A percentile compares a stretch with the other conserved stretches of the same genome.
Conservation (phyloP, 192 early-diverging fungal genomes). For the Coemansia furcata region DNA sequence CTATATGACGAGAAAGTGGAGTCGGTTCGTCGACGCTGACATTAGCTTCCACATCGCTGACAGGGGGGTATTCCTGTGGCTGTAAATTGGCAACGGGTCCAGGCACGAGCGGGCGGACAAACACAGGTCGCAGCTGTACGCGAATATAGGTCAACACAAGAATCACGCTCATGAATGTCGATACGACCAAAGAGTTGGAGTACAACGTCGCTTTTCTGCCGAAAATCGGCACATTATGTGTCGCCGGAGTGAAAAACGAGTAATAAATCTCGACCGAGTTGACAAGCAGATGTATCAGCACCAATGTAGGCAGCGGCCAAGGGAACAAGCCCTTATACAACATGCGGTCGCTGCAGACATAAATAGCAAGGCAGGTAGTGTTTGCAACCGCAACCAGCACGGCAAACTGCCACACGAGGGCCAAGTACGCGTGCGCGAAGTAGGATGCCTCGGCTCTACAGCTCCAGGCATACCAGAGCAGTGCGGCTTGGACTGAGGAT, state of each 20-base stretch:
- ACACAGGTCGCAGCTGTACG: conserved; percentile 13
- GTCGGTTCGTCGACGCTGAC: conserved; percentile 5
- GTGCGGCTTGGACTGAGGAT: background rate
- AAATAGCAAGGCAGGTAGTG: background rate
- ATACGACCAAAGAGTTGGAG: conserved; percentile 3
- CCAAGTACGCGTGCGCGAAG: background rate
- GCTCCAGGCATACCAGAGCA: conserved; percentile 5
- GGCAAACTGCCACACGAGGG: conserved; percentile 1
- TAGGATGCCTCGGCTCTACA: background rate
- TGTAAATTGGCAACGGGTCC: background rate
- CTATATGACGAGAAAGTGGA: conserved; percentile 8
- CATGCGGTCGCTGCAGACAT: conserved; percentile 5
- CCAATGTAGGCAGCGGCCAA: background rate
- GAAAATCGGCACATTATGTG: conserved; percentile 1
- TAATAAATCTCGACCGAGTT: conserved; percentile 13
- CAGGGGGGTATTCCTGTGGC: background rate
- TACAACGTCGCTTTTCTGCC: conserved; percentile 6
- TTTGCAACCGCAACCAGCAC: background rate
- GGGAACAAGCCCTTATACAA: conserved; percentile 18
- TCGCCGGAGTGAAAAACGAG: conserved; percentile 24
- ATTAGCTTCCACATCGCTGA: background rate
- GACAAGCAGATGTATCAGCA: background rate
- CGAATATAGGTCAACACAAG: background rate
- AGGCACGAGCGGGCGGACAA: conserved; percentile 2
- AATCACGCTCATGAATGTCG: background rate